These are phyloP conservation scores for Fusarium sp. DNA, from an alignment of 2,329 filamentous ascomycete genomes.

Conservation along the genomic window DNA sequence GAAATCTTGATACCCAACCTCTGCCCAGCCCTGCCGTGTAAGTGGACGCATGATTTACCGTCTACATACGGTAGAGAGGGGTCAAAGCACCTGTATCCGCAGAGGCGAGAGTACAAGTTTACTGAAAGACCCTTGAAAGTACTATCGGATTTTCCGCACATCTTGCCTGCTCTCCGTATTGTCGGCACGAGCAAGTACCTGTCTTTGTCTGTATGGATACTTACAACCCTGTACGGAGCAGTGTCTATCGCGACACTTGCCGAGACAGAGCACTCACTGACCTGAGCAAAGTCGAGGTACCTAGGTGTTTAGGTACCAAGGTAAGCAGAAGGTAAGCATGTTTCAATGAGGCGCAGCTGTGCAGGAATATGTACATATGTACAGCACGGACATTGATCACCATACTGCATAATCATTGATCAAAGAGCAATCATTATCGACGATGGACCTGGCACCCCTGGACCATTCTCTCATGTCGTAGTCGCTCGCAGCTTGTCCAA, in stretches of 20 bases:
- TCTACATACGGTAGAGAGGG: conserved; percentile 3
- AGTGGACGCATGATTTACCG: conserved; percentile 22
- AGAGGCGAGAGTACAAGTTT: not conserved
- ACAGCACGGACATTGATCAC: conserved; percentile 35
- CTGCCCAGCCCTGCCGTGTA: conserved; percentile 12
- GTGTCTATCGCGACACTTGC: not conserved
- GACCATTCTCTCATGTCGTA: not conserved
- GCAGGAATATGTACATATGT: not conserved
- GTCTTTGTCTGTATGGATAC: too few species aligned
- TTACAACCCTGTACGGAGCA: too few species aligned
- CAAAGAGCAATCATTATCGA: conserved; percentile 5
- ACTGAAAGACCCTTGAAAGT: conserved; percentile 8
- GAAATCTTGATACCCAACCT: conserved; percentile 37
- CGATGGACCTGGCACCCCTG: not conserved
- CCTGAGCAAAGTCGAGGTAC: too few species aligned
- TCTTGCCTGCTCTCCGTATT: conserved; percentile 1
- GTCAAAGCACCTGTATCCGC: conserved; percentile 7
- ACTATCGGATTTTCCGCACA: conserved; percentile 1
- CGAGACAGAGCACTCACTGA: too few species aligned
- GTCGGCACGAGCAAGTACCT: conserved; percentile 11
- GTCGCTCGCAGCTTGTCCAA: conserved; percentile 16
- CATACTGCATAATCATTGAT: conserved; percentile 26
- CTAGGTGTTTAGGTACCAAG: too few species aligned
- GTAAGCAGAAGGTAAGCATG: not conserved
- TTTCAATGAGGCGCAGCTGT: conserved; percentile 9